Evolutionary conservation across 345 rosid genomes (phyloP).

Genomic region (Eucalyptus curtisii): DNA sequence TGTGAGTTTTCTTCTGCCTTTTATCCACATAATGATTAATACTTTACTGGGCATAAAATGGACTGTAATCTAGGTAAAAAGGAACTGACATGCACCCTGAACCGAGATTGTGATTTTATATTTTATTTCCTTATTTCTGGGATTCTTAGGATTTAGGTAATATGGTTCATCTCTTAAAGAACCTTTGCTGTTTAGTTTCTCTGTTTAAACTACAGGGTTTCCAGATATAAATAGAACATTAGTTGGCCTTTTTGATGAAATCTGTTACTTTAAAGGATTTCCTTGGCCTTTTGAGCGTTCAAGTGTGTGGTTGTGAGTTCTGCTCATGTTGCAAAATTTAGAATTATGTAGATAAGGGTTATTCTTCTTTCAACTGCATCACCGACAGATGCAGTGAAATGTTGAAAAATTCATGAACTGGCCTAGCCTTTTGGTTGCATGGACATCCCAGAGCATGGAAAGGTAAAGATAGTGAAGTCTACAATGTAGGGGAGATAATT

Average conservation of each 20-base stretch:
- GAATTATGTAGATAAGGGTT: neutral
- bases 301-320: neutral
- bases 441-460: neutral
- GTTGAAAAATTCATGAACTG: neutral
- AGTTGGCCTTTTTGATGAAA: neutral
- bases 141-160: neutral
- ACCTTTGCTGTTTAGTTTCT: neutral
- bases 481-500: neutral
- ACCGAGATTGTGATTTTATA: neutral
- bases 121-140: neutral
- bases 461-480: neutral
- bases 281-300: neutral
- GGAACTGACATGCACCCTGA: neutral
- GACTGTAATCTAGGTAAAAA: neutral
- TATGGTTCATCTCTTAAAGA: neutral
- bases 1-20: neutral
- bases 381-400: neutral
- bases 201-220: neutral
- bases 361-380: neutral
- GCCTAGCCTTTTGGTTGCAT: neutral
- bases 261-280: neutral
- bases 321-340: neutral
- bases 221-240: neutral
- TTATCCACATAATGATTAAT: neutral
- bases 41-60: neutral